A percentile compares a stretch with the other conserved stretches of the same genome.
These are phyloP conservation scores for Aspergillus cejpii DNA, from an alignment of 2,329 filamentous ascomycete genomes.

Conservation along the genomic window DNA sequence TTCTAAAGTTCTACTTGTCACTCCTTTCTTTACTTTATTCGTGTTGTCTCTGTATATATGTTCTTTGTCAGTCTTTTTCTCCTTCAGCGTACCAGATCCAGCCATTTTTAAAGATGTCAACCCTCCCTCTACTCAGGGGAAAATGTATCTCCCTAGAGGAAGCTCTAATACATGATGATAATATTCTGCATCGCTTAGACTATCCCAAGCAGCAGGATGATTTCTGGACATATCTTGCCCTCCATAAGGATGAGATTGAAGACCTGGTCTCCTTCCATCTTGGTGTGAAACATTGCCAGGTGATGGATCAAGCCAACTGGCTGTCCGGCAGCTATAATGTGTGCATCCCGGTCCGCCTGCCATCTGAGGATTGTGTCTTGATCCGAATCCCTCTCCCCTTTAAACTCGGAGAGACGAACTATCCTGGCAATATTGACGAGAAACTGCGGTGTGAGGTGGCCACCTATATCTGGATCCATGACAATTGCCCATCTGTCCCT, in stretches of 20 bases:
- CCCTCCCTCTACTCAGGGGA: slow-evolving; percentile 9
- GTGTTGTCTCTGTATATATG: too few species aligned
- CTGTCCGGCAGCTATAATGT: slow-evolving; percentile 21
- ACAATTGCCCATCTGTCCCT: slow-evolving; percentile 36
- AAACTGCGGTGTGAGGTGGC: slow-evolving; percentile 41
- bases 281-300: slow-evolving; percentile 6
- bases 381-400: slow-evolving; percentile 25
- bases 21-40: too few species aligned
- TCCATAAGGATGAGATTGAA: slow-evolving; percentile 9
- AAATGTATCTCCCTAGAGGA: slow-evolving; percentile 8
- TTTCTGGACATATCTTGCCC: slow-evolving; percentile 8
- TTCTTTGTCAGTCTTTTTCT: too few species aligned
- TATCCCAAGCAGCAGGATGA: slow-evolving; percentile 13
- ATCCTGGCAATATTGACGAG: slow-evolving; percentile 42
- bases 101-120: slow-evolving; percentile 1
- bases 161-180: slow-evolving; percentile 13
- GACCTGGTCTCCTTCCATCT: slow-evolving; percentile 13
- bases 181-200: slow-evolving; percentile 16
- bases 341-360: slow-evolving; percentile 19
- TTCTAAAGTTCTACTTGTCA: too few species aligned
- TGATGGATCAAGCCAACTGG: slow-evolving; percentile 13
- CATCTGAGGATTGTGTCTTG: slow-evolving; percentile 19
- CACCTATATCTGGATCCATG: slow-evolving; percentile 38
- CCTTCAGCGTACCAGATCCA: too few species aligned
- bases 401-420: slow-evolving; percentile 33